Conservation (phyloP, 2,329 filamentous ascomycete genomes). For the Cladophialophora bantiana region DNA sequence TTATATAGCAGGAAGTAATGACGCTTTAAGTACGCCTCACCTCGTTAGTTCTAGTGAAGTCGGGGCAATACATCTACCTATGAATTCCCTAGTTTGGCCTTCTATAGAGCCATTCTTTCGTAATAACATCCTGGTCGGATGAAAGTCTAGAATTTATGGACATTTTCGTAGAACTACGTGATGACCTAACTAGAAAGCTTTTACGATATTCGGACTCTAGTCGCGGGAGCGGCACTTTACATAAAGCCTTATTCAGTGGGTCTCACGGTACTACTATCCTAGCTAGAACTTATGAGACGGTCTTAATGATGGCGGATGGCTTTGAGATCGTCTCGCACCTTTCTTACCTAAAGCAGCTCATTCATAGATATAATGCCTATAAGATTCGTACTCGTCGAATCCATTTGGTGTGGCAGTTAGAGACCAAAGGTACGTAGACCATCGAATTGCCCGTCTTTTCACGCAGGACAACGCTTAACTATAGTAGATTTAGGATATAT, state of each 20-base stretch:
- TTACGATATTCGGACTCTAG: conserved; percentile 21
- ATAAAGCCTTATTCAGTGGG: conserved; percentile 44
- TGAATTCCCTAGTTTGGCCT: conserved; percentile 35
- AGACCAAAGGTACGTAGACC: not conserved
- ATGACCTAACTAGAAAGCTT: conserved; percentile 43
- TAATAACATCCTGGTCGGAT: conserved; percentile 42
- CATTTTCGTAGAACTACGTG: conserved; percentile 44
- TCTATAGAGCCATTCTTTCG: conserved; percentile 42
- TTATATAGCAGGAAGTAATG: not conserved
- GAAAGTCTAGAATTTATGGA: conserved; percentile 42
- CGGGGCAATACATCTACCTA: conserved; percentile 37
- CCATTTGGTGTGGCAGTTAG: conserved; percentile 46
- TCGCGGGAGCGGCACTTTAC: conserved; percentile 16
- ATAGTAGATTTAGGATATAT: not conserved
- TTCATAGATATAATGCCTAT: conserved; percentile 46
- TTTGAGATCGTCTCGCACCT: conserved; percentile 45
- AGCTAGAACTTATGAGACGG: conserved; percentile 44
- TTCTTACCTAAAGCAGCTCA: conserved; percentile 48
- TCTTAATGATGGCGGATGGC: conserved; percentile 46
- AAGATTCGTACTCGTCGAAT: conserved; percentile 42
- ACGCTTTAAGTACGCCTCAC: conserved; percentile 20
- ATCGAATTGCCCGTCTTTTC: conserved; percentile 14
- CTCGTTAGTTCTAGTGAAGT: conserved; percentile 22
- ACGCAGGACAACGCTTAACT: conserved; percentile 29
- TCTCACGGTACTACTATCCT: conserved; percentile 44